Conservation (phyloP, 164 flowering plant species). For the Stephania cephalantha region DNA sequence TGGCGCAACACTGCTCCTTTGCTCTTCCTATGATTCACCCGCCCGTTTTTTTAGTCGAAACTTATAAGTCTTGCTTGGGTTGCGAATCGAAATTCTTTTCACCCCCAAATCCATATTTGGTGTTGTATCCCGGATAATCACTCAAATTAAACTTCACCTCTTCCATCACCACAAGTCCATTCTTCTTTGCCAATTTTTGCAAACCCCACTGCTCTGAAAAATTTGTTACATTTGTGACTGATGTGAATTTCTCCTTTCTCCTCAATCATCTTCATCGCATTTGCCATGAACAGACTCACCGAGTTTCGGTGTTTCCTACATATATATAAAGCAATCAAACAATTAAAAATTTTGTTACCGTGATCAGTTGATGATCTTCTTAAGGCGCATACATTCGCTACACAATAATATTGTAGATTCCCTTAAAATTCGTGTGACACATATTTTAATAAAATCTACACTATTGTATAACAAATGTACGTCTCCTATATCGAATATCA, state of each 20-base stretch:
- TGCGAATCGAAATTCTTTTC: background rate
- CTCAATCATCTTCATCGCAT: background rate
- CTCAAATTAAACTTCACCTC: slow-evolving; percentile 2
- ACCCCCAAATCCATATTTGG: slow-evolving; percentile 4
- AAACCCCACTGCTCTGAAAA: background rate
- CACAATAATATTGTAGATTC: no score
- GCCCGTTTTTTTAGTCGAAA: background rate
- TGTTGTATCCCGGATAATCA: slow-evolving; percentile 5
- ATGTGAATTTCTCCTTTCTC: slow-evolving; percentile 3
- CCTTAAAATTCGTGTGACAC: no score
- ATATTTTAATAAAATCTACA: no score
- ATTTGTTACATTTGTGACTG: slow-evolving; percentile 3
- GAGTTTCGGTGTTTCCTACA: background rate
- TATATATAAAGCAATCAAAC: background rate
- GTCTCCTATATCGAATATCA: no score
- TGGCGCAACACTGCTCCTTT: background rate
- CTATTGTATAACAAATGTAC: no score
- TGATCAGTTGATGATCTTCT: background rate
- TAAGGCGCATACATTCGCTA: no score
- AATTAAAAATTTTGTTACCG: no score
- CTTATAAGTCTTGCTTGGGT: background rate
- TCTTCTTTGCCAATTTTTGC: background rate
- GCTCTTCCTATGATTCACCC: background rate
- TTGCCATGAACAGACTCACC: background rate
- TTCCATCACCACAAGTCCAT: background rate